Percentiles rank a stretch among this genome's conserved stretches.
Conservation (phyloP, 345 rosid genomes). For the Carallia pectinifolia region DNA sequence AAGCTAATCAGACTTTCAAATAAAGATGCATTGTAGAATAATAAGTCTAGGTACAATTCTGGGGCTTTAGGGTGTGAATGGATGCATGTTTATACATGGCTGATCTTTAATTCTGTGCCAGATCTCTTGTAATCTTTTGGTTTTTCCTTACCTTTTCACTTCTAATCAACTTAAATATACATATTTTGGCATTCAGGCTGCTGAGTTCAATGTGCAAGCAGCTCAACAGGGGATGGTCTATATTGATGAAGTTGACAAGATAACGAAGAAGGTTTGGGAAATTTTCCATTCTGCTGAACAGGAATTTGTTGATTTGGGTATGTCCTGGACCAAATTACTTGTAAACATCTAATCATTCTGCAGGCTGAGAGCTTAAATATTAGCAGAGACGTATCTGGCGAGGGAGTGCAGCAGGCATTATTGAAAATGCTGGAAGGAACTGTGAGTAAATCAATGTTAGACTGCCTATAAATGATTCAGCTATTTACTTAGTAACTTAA, state of each 20-base stretch:
- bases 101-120: no score
- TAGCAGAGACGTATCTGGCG: slow-evolving; percentile 97
- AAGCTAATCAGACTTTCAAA: no score
- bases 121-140: not conserved
- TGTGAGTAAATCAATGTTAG: slow-evolving; percentile 49
- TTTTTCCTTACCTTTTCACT: not conserved
- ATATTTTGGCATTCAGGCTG: slow-evolving; percentile 49
- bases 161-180: not conserved
- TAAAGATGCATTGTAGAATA: no score
- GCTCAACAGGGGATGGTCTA: slow-evolving; percentile 96
- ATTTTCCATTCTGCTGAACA: not conserved
- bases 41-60: no score
- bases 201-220: slow-evolving; percentile 91
- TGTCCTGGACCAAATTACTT: not conserved
- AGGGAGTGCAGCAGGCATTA: slow-evolving; percentile 97
- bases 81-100: no score
- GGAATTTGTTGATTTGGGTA: not conserved
- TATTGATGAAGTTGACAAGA: slow-evolving; percentile 97
- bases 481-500: slow-evolving; percentile 1
- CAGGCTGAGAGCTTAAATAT: slow-evolving; percentile 95
- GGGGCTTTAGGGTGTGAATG: no score
- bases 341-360: slow-evolving; percentile 13
- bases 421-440: slow-evolving; percentile 97
- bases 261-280: slow-evolving; percentile 74
- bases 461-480: not conserved